Evolutionary conservation across 2,329 filamentous ascomycete genomes (phyloP).

Genomic region (Rutstroemia sp.): DNA sequence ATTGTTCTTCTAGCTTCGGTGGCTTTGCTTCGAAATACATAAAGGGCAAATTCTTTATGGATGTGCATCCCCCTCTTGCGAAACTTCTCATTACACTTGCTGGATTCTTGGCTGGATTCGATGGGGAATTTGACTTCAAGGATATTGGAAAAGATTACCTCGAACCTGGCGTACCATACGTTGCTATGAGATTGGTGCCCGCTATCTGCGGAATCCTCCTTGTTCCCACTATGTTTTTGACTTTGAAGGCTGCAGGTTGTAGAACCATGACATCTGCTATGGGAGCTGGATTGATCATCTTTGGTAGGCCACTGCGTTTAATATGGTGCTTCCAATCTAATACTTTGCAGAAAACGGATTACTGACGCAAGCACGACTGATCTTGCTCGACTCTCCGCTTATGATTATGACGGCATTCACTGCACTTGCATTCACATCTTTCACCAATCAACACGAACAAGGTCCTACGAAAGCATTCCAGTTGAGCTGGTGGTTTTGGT

Average conservation of each 20-base stretch:
- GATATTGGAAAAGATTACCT: constrained; percentile 99
- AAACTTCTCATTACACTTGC: constrained; percentile 95
- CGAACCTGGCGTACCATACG: constrained; percentile 90
- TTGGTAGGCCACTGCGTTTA: constrained; percentile 50
- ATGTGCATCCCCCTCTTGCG: constrained; percentile 95
- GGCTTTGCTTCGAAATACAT: constrained; percentile 99
- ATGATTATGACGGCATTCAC: constrained; percentile 91
- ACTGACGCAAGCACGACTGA: constrained; percentile 88
- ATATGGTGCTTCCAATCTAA: constrained; percentile 17
- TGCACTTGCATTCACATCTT: constrained; percentile 81
- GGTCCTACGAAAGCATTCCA: constrained; percentile 83
- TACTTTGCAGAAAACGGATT: constrained; percentile 76
- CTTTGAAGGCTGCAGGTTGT: constrained; percentile 83
- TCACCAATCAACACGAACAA: constrained; percentile 94
- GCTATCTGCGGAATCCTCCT: constrained; percentile 83
- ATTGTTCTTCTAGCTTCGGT: constrained; percentile 62
- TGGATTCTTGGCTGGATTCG: constrained; percentile 89
- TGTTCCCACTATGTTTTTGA: constrained; percentile 89
- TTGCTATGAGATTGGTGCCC: constrained; percentile 91
- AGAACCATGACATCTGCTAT: constrained; percentile 77
- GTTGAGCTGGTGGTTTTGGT: constrained; percentile 97
- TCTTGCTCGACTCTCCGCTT: constrained; percentile 90
- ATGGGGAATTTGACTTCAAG: constrained; percentile 97
- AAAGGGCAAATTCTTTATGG: constrained; percentile 99
- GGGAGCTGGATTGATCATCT: constrained; percentile 81